Evolutionary conservation across 208 protist genomes (phyloP), one percentile per base, ranked within the genome.

Genomic region (Leishmania major): DNA sequence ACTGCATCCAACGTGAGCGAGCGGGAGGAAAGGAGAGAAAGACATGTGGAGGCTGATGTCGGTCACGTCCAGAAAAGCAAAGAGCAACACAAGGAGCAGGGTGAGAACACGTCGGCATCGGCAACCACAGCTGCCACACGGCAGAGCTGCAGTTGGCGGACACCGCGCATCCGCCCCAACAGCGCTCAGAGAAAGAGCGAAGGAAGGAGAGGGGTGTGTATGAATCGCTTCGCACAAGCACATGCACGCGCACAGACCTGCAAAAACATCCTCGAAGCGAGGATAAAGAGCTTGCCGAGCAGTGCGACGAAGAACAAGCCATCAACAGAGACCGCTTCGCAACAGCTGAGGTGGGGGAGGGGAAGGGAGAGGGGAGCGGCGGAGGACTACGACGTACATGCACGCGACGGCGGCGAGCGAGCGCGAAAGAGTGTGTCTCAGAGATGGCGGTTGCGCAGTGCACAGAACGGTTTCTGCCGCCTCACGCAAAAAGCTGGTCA

Each of bases 401-500:
- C 62, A 22, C 31, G 62, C 62, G 6, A 35, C 62, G 62, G 62
- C 2, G 31, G 31, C 31, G 31, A 73, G 6, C 40, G 17, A 28
- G 69, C 4, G 51, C 47, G 28, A 67, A 62, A 11, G 53, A 35
- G 51, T 77, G 57, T 31, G 28, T 7, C 28, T 35, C 1, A 47
- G 47, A 31, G 47, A 60, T 47, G 40, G 40, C 31, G 40, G 40
- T 17, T n/a, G 35, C 67, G 25, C 67, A 72, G 67, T 47, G 40
- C 67, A n/a, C 67, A 47, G 22, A 7, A 47, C 40, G 40, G 47
- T 45, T 35, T 17, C 67, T 40, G 15, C 37, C 43, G 2, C n/a
- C 73, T 83, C 83, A 93, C 0, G 89, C 91, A 86, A 97, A 97
- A 25, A 98, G 83, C 67, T 96, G 93, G 60, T 95, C 89, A 84